These are phyloP conservation scores for Penicillium freii DNA, from an alignment of 2,329 filamentous ascomycete species.

Conservation along the genomic window DNA sequence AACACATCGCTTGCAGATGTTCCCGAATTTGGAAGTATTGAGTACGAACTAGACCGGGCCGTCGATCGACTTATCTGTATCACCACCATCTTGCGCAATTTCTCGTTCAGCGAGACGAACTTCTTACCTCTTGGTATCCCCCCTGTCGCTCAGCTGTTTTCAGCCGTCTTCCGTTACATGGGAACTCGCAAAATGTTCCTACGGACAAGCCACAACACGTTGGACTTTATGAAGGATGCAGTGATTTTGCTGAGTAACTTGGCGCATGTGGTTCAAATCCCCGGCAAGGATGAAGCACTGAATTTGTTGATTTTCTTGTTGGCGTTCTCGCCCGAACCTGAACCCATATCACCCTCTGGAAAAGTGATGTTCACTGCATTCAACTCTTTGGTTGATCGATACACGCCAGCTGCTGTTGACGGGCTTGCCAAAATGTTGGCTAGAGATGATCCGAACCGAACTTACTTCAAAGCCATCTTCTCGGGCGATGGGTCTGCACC, in stretches of 20 bases:
- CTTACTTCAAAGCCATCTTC: conserved; percentile 80
- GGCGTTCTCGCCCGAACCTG: conserved; percentile 79
- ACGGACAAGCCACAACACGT: conserved; percentile 74
- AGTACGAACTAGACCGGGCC: conserved; percentile 80
- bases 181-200: conserved; percentile 87
- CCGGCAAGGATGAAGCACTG: conserved; percentile 80
- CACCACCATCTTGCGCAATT: conserved; percentile 86
- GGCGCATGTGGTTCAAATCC: conserved; percentile 73
- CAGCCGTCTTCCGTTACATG: conserved; percentile 77
- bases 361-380: conserved; percentile 75
- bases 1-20: conserved; percentile 69
- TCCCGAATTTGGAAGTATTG: conserved; percentile 69
- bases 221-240: conserved; percentile 97
- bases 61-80: conserved; percentile 86
- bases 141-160: conserved; percentile 76
- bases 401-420: conserved; percentile 86
- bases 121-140: conserved; percentile 72
- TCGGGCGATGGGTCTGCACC: conserved; percentile 64
- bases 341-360: conserved; percentile 57
- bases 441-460: conserved; percentile 87
- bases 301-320: conserved; percentile 85
- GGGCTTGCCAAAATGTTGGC: conserved; percentile 87
- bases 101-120: conserved; percentile 82
- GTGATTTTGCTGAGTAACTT: conserved; percentile 88
- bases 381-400: conserved; percentile 77